phyloP scores from a whole-genome alignment of 1,284 basidiomycete genomes.

The Boletus mariae region DNA sequence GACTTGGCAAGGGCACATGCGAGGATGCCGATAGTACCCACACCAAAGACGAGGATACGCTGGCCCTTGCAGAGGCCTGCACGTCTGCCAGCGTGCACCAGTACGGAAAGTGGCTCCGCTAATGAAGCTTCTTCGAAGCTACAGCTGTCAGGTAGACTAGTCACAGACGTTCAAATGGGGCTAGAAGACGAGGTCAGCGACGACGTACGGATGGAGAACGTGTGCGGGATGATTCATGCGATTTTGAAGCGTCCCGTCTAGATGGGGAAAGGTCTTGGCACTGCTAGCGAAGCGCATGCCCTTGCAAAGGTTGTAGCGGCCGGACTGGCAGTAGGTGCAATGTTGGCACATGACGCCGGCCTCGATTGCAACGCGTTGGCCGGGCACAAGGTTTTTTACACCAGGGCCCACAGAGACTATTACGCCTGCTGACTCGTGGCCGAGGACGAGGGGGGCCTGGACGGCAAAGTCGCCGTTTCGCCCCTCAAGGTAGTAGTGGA shows the following conservation, averaged over 20 bases:
- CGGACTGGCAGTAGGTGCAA: slow-evolving; percentile 63
- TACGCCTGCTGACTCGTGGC: slow-evolving; percentile 88
- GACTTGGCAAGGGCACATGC: slow-evolving; percentile 78
- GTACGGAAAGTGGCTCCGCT: slow-evolving; percentile 88
- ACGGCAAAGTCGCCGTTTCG: slow-evolving; percentile 91
- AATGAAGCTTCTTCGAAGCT: slow-evolving; percentile 80
- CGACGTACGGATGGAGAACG: slow-evolving; percentile 79
- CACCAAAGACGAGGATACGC: slow-evolving; percentile 84
- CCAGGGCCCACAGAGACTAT: slow-evolving; percentile 71
- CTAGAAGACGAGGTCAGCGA: slow-evolving; percentile 1
- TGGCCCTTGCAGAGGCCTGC: slow-evolving; percentile 58
- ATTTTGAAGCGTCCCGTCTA: slow-evolving; percentile 87
- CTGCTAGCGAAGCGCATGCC: slow-evolving; percentile 84
- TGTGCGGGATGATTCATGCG: slow-evolving; percentile 86
- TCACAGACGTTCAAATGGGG: slow-evolving; percentile 11
- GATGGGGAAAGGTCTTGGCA: slow-evolving; percentile 90
- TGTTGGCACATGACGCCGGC: slow-evolving; percentile 85
- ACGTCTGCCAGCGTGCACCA: slow-evolving; percentile 79
- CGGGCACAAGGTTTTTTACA: slow-evolving; percentile 64
- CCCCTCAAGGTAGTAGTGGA: slow-evolving; percentile 87
- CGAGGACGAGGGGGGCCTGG: slow-evolving; percentile 79
- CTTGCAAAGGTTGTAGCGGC: slow-evolving; percentile 94
- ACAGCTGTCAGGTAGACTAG: slow-evolving; percentile 73
- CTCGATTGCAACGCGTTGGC: slow-evolving; percentile 92
- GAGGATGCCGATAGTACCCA: slow-evolving; percentile 89